A percentile compares a stretch with the other conserved stretches of the same genome.
Conservation (phyloP, 108 stramenopile genomes). For the Hondaea fermentalgiana region DNA sequence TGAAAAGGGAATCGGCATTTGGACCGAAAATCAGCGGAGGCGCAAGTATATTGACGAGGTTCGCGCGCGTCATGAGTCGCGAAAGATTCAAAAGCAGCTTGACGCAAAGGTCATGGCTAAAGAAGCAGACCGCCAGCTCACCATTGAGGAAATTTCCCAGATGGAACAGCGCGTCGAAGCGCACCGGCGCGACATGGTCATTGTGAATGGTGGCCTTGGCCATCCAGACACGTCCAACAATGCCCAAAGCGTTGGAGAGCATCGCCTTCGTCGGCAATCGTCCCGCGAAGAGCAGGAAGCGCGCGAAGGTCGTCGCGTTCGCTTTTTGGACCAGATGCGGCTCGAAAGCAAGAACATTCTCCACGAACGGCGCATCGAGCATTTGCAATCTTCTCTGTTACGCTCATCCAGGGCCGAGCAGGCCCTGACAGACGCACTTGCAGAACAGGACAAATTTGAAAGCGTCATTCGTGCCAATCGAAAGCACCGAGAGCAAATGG, state of each 20-base stretch:
- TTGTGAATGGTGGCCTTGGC: background rate
- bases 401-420: background rate
- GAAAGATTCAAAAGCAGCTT: background rate
- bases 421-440: background rate
- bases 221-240: background rate
- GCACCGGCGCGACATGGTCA: background rate
- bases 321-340: background rate
- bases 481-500: background rate
- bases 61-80: background rate
- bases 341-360: background rate
- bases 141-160: background rate
- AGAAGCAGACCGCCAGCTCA: background rate
- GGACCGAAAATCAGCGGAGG: background rate
- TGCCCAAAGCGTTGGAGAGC: background rate
- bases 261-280: background rate
- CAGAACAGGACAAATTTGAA: background rate
- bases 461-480: background rate
- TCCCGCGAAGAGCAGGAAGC: background rate
- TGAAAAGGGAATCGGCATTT: background rate
- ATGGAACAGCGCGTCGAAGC: background rate
- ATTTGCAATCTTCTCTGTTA: background rate
- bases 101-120: background rate
- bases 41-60: background rate
- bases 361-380: background rate
- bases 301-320: background rate